Base-by-base conservation (phyloP, 2,329 filamentous ascomycete species). In the Berkeleyomyces rouxiae region DNA sequence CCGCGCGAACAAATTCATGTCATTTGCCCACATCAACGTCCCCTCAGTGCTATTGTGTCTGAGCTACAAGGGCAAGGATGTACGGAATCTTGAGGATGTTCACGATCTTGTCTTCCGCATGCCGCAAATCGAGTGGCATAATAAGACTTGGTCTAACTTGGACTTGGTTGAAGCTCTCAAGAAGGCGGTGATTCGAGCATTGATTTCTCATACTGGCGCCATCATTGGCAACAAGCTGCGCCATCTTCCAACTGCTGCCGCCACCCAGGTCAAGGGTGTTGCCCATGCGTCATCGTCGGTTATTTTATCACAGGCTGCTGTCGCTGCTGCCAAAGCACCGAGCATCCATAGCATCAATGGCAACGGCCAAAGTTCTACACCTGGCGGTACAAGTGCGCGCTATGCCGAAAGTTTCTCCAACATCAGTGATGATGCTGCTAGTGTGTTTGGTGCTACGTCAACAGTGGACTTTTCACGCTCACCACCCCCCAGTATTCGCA, bases 111-210 rank as follows among this genome's bases (percentile, higher is more conserved):
- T 99, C 58, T 99, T 99, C 81, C 85, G 90, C 42, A 83, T 99
- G 74, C 93, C 93, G 3, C 87, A 88, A 1, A 85, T 99, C 57
- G 93, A 99, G 72, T 97, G 96, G 76, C 84, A 90, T 66, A 99
- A 99, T 79, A 99, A 99, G 78, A 97, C 91, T 7, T 99, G 93
- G 93, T 96, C 90, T 5, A 99, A 97, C 71, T 81, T 99, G 5
- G 93, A 99, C 70, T 82, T 99, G 7, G 91, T 92, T 0, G 79
- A 97, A 58, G 87, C 90, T 11, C 79, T 99, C 61, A 97, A 99
- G 76, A 95, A 91, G 71, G 91, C 95, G 57, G 88, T 97, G 64
- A 89, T 96, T 70, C 88, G 90, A 70, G 92, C 93, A 0, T 79
- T 99, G 55, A 95, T 99, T 69, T 93, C 89, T 1, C 93, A 99